These are phyloP conservation scores for Prunus fruticosa DNA, from an alignment of 306 rosid genomes.

Conservation along the genomic window DNA sequence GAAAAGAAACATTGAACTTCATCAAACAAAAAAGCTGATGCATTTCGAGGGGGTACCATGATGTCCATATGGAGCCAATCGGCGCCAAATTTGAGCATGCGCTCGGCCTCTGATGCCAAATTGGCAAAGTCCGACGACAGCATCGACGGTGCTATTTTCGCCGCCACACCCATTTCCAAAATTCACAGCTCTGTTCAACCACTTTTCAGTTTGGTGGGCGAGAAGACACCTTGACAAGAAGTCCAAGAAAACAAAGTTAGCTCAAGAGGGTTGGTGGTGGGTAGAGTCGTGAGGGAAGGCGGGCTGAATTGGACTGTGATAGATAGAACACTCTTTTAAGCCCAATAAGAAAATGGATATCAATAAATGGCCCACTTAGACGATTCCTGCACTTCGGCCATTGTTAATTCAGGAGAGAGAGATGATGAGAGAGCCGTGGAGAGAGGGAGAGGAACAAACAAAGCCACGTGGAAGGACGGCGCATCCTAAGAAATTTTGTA, in stretches of 20 bases:
- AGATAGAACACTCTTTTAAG: background rate
- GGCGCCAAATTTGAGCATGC: constrained; percentile 77
- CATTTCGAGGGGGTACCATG: constrained; percentile 49
- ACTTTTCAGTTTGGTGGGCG: background rate
- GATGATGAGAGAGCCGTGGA: no score
- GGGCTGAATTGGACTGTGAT: no score
- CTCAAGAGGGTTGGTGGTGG: background rate
- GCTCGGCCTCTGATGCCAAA: constrained; percentile 86
- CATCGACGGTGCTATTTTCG: constrained; percentile 98
- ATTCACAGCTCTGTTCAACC: background rate
- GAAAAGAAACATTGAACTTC: no score
- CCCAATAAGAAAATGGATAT: background rate
- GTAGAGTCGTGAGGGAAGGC: background rate
- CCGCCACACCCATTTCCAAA: constrained; percentile 43
- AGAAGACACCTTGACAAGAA: background rate
- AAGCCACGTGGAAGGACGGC: no score
- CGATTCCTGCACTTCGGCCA: no score
- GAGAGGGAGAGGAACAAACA: no score
- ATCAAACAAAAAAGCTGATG: background rate
- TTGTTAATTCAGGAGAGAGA: no score
- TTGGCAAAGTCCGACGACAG: constrained; percentile 91
- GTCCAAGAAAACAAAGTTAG: background rate
- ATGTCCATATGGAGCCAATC: constrained; percentile 99
- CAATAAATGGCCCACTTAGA: no score
- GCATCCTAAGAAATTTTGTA: no score